phyloP scores from a whole-genome alignment of 2,329 filamentous ascomycete genomes.

The Dactylella cylindrospora region DNA sequence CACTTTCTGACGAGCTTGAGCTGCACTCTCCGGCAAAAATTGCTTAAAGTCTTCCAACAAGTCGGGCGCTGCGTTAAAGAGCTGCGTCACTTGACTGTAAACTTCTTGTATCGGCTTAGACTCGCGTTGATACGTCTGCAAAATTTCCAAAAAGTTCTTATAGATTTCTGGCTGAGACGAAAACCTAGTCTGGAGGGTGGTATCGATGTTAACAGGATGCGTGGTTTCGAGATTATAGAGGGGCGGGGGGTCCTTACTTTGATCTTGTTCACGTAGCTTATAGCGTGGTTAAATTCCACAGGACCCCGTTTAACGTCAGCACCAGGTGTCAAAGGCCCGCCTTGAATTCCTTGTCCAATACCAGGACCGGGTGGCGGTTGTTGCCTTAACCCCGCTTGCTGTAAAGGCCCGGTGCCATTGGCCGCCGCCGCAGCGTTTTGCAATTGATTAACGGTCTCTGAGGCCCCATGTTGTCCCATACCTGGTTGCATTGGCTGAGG shows the following conservation, averaged over 20 bases:
- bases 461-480: slow-evolving; percentile 44
- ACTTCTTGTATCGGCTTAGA: slow-evolving; percentile 98
- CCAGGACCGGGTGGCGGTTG: slow-evolving; percentile 65
- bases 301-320: slow-evolving; percentile 75
- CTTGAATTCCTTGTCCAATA: slow-evolving; percentile 61
- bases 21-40: slow-evolving; percentile 87
- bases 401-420: slow-evolving; percentile 52
- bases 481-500: slow-evolving; percentile 46
- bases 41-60: slow-evolving; percentile 98
- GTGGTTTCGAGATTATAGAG: background rate
- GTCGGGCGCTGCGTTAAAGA: slow-evolving; percentile 92
- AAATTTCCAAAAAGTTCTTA: slow-evolving; percentile 96
- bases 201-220: slow-evolving; percentile 10
- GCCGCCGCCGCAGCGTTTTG: slow-evolving; percentile 59
- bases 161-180: slow-evolving; percentile 96
- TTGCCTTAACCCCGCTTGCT: slow-evolving; percentile 56
- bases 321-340: slow-evolving; percentile 56
- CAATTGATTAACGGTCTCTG: slow-evolving; percentile 46
- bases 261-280: slow-evolving; percentile 99
- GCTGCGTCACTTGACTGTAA: slow-evolving; percentile 89
- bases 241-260: slow-evolving; percentile 65
- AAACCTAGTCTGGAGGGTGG: slow-evolving; percentile 75
- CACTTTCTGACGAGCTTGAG: slow-evolving; percentile 63
- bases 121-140: slow-evolving; percentile 96
- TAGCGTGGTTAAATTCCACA: slow-evolving; percentile 98